Conservation (phyloP, 1,139 yeast genomes). For the Blastobotrys aristatus region DNA sequence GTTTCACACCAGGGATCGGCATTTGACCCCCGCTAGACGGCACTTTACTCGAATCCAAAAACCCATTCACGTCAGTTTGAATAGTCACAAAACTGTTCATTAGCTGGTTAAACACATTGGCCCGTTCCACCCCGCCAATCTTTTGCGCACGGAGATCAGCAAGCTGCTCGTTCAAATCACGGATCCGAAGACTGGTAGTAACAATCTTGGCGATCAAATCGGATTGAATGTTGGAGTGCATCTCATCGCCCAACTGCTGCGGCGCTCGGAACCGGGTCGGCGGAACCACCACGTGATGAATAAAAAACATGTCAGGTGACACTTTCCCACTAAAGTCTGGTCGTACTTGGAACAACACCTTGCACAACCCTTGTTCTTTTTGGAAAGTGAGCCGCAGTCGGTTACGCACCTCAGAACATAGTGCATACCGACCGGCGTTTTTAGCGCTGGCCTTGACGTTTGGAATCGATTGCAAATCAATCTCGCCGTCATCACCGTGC, state of each 20-base stretch:
- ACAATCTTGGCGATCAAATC: conserved; percentile 77
- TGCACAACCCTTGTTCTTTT: conserved; percentile 45
- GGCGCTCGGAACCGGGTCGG: conserved; percentile 96
- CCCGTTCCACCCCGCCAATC: conserved; percentile 67
- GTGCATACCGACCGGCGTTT: conserved; percentile 75
- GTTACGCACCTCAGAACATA: conserved; percentile 82
- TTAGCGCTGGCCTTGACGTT: conserved; percentile 42
- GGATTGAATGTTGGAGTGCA: conserved; percentile 92
- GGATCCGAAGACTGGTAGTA: conserved; percentile 71
- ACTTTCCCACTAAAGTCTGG: conserved; percentile 52
- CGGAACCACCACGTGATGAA: conserved; percentile 85
- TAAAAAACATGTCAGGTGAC: conserved; percentile 84
- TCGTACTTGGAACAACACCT: conserved; percentile 66
- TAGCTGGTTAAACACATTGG: conserved; percentile 74
- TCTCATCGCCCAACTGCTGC: conserved; percentile 92
- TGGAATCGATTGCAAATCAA: conserved; percentile 28
- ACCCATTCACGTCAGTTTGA: conserved; percentile 93
- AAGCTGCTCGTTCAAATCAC: conserved; percentile 78
- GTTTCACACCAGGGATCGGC: conserved; percentile 93
- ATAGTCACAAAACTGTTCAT: conserved; percentile 93
- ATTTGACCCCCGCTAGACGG: conserved; percentile 64
- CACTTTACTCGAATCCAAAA: conserved; percentile 87
- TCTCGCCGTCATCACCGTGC: conserved; percentile 25
- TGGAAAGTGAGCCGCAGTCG: conserved; percentile 69
- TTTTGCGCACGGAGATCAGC: conserved; percentile 44